These are phyloP conservation scores for Microdochium paspali DNA, from an alignment of 2,329 filamentous ascomycete species.

Conservation along the genomic window DNA sequence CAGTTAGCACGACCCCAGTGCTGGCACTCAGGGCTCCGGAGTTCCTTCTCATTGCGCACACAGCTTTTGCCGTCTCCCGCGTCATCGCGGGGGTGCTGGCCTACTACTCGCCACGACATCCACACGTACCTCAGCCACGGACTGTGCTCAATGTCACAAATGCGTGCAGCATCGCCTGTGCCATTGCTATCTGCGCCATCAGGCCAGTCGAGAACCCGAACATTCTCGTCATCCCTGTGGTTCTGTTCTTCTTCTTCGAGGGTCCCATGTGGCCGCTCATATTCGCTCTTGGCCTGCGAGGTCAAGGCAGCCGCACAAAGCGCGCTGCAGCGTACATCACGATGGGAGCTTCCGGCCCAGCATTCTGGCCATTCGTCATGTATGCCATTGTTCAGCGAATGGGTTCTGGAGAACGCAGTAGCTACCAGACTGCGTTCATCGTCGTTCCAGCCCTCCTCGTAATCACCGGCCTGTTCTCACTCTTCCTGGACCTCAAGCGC, in stretches of 20 bases:
- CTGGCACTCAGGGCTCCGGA: conserved; percentile 48
- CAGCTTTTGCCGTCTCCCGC: conserved; percentile 63
- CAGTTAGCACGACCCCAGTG: conserved; percentile 25
- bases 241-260: conserved; percentile 71
- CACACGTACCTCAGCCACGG: conserved; percentile 52
- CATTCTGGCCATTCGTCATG: conserved; percentile 65
- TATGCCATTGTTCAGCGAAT: conserved; percentile 54
- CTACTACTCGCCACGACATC: conserved; percentile 38
- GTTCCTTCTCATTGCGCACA: conserved; percentile 64
- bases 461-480: conserved; percentile 35
- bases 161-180: conserved; percentile 48
- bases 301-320: conserved; percentile 73
- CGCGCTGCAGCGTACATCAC: conserved; percentile 70
- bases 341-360: conserved; percentile 64
- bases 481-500: conserved; percentile 35
- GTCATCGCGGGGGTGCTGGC: conserved; percentile 60
- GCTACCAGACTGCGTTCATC: conserved; percentile 54
- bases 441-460: conserved; percentile 48
- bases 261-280: conserved; percentile 77
- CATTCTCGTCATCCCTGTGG: conserved; percentile 47
- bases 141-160: conserved; percentile 60
- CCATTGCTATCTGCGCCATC: conserved; percentile 36
- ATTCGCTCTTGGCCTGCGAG: conserved; percentile 69
- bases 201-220: conserved; percentile 31
- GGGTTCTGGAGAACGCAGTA: conserved; percentile 21